Base-by-base conservation (phyloP, 2,329 filamentous ascomycete species). In the Ophiocordyceps polyrhachis-furcata region DNA sequence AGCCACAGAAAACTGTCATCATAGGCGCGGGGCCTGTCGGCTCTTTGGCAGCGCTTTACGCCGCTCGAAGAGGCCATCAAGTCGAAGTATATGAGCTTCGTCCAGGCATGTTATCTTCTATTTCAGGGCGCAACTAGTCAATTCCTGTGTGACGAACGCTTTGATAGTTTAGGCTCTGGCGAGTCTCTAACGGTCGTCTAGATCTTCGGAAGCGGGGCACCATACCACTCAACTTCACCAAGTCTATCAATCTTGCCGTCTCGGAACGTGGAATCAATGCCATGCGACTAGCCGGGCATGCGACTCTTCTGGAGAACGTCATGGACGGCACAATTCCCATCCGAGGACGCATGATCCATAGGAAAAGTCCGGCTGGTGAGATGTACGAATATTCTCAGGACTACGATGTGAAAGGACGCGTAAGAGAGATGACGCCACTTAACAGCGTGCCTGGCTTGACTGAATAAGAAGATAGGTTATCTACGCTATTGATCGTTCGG, bases 211-310 rank as follows among this genome's bases (percentile, higher is more conserved):
- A 93, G 58, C 79, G 83, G 2, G 73, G 76, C 2, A 94, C 84
- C 1, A 78, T 79, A 28, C 88, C 89, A 3, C 70, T 96, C 49
- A 95, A 95, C 62, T 95, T 95, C 58, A 93, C 88, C 48, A 93
- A 87, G 61, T 96, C 91, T n/a, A 98, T 98, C 68, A 98, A 98
- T 58, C 67, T 98, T 45, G 89, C 91, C 20, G 70, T 98, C 1
- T 96, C 91, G 0, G 88, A 96, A 59, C 79, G 91, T 47, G 91
- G 91, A 29, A 88, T 96, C 59, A 83, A 91, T 60, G 84, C 89
- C 20, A 80, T 98, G 63, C 74, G 75, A 44, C 69, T 83, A 53
- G 76, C 83, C 1, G 74, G 76, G 23, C 73, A 79, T 29, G 64
- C 75, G 3, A 71, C 69, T 3, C 71, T 96, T 32, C 67, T 94